Conservation (phyloP, 352 stramenopile species). For the Globisporangium viniferum region DNA sequence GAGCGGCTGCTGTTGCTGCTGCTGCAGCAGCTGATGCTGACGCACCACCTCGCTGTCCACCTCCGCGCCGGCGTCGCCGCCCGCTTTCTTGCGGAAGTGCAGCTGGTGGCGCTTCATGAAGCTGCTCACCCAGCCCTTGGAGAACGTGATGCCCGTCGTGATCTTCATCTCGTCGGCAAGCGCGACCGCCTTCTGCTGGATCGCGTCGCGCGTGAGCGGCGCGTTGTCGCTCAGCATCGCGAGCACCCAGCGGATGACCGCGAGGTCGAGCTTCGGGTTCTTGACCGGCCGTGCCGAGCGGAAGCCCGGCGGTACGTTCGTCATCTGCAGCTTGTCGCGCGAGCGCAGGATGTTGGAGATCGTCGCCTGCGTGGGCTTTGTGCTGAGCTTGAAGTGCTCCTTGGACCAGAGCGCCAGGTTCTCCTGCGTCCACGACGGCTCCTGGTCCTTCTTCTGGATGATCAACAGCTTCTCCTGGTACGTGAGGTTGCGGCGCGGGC, state of each 20-base stretch:
- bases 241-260: constrained; percentile 45
- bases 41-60: constrained; percentile 13
- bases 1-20: constrained; percentile 2
- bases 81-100: constrained; percentile 27
- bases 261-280: constrained; percentile 47
- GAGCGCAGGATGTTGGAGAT: constrained; percentile 61
- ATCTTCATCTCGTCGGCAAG: constrained; percentile 40
- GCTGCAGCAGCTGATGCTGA: constrained; percentile 6
- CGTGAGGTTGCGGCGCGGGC: constrained; percentile 49
- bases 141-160: constrained; percentile 41
- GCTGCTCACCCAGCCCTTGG: constrained; percentile 58
- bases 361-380: constrained; percentile 54
- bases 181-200: constrained; percentile 33
- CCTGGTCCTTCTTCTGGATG: constrained; percentile 51
- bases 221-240: constrained; percentile 24
- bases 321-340: constrained; percentile 41
- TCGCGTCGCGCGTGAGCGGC: constrained; percentile 28
- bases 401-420: constrained; percentile 50
- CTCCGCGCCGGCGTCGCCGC: constrained; percentile 4
- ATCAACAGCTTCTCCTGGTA: constrained; percentile 60
- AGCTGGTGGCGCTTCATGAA: constrained; percentile 59
- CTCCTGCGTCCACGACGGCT: constrained; percentile 50
- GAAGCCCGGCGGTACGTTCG: constrained; percentile 39
- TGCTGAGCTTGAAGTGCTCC: constrained; percentile 44
- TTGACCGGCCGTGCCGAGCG: constrained; percentile 42